phyloP scores from a whole-genome alignment of 129 eudicot genomes.

The Centaurea solstitialis region DNA sequence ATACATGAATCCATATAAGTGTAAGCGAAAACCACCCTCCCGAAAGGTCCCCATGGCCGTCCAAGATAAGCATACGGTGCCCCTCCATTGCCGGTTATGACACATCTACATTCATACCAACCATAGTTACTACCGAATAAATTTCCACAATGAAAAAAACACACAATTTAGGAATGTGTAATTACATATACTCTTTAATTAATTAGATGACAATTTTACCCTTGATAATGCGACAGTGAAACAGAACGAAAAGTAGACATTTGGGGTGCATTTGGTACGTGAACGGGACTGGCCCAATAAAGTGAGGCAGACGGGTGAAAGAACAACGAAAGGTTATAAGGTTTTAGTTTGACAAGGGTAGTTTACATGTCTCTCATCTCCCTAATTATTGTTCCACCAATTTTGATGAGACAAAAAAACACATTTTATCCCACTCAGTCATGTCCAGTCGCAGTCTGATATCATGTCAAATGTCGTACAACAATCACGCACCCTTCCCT shows the following conservation, averaged over 20 bases:
- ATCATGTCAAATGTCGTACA: no score
- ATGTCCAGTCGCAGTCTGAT: no score
- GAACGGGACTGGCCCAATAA: no score
- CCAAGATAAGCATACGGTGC: conserved; percentile 75
- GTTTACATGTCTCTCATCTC: no score
- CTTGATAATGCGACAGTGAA: neutral
- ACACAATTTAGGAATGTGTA: neutral
- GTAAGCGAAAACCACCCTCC: conserved; percentile 90
- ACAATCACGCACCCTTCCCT: no score
- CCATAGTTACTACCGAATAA: neutral
- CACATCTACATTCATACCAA: conserved; percentile 59
- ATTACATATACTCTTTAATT: neutral
- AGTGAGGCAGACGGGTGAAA: no score
- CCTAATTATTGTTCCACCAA: no score
- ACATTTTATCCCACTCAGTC: no score
- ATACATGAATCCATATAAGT: conserved; percentile 86
- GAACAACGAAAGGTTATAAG: neutral
- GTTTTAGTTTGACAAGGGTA: no score
- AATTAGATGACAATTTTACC: neutral
- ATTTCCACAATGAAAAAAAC: neutral
- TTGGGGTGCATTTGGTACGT: neutral
- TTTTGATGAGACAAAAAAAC: no score
- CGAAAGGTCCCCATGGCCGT: conserved; percentile 99
- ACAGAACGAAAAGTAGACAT: neutral
- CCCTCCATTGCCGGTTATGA: conserved; percentile 86